Base-by-base conservation (phyloP, 2,329 filamentous ascomycete genomes). In the Neonectria sp. region DNA sequence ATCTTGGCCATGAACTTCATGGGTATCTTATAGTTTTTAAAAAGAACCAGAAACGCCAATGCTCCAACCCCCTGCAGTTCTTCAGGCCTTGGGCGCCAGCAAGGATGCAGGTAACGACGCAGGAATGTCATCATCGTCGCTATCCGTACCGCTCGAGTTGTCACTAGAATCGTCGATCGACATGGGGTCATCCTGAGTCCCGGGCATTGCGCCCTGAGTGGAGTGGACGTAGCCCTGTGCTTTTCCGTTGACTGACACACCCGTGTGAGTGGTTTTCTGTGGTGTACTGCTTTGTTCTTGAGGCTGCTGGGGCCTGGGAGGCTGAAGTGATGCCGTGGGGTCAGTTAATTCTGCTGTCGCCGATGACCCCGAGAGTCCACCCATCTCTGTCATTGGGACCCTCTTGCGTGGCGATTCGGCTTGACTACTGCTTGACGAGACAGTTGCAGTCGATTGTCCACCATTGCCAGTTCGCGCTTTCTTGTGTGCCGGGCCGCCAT, bases 301-400 rank as follows among this genome's bases (percentile, higher is more conserved):
- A 7, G 62, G 67, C 17, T 65, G 57, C 35, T 70, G 71, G 29
- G 74, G 71, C 37, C 73, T 73, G 3, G 73, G 65, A 21, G 77
- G 63, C 24, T 71, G 70, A 7, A 73, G 56, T 12, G 66, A 63
- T 13, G 73, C 56, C 3, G 80, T 83, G 4, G 82, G 82, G 65
- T 84, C 82, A 27, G 75, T 73, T 15, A 70, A 74, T 57, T 81
- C 80, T 6, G 79, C 80, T 2, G 81, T 81, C 13, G 79, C 81
- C 17, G 78, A 71, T 2, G 81, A 77, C 1, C 76, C 81, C 6
- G 71, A 69, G 6, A 83, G 68, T 0, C 83, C 80, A 13, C 79
- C 77, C 71, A 82, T 79, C 49, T 80, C 76, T 3, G 74, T 71
- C 8, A 81, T 65, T 2, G 76, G 72, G 6, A 79, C 76, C 56